Evolutionary conservation across 192 early-diverging fungal genomes (phyloP).

Genomic region (Coemansia sp.): DNA sequence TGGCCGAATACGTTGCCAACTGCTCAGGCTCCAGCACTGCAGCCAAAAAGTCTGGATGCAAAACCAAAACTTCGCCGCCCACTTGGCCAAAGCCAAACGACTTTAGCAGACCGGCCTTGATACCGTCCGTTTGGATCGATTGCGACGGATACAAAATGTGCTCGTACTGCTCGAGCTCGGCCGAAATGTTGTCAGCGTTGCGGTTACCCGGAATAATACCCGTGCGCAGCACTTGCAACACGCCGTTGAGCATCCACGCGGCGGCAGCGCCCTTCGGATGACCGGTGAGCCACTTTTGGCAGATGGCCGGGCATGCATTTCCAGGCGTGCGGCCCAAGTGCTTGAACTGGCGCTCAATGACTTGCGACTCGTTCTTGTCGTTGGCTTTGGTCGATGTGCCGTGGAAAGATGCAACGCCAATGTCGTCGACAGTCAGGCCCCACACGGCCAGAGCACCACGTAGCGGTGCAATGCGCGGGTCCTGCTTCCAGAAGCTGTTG

Average conservation of each 20-base stretch:
- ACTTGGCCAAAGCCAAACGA: constrained; percentile 94
- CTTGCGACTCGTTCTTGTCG: constrained; percentile 41
- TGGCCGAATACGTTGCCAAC: constrained; percentile 69
- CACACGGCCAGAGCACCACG: constrained; percentile 77
- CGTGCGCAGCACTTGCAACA: constrained; percentile 69
- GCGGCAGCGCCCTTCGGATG: constrained; percentile 90
- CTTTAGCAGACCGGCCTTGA: constrained; percentile 89
- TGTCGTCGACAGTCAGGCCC: constrained; percentile 30
- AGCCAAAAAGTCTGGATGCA: constrained; percentile 86
- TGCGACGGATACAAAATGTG: constrained; percentile 83
- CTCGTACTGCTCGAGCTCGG: constrained; percentile 76
- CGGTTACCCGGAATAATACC: constrained; percentile 91
- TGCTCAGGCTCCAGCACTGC: constrained; percentile 68
- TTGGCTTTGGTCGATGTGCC: constrained; percentile 24
- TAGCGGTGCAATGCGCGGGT: constrained; percentile 78
- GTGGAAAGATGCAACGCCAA: constrained; percentile 11
- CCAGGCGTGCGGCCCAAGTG: constrained; percentile 33
- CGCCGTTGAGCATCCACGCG: constrained; percentile 70
- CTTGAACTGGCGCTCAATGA: constrained; percentile 26
- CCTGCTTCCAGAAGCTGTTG: constrained; percentile 78
- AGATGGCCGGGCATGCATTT: constrained; percentile 28
- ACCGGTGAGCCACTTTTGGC: constrained; percentile 40
- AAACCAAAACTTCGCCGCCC: constrained; percentile 82
- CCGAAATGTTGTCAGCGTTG: constrained; percentile 51
- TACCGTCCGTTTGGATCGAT: constrained; percentile 85